A percentile compares a stretch with the other conserved stretches of the same genome.
These are phyloP conservation scores for Globisporangium spiculum DNA, from an alignment of 352 stramenopile species.

Conservation along the genomic window DNA sequence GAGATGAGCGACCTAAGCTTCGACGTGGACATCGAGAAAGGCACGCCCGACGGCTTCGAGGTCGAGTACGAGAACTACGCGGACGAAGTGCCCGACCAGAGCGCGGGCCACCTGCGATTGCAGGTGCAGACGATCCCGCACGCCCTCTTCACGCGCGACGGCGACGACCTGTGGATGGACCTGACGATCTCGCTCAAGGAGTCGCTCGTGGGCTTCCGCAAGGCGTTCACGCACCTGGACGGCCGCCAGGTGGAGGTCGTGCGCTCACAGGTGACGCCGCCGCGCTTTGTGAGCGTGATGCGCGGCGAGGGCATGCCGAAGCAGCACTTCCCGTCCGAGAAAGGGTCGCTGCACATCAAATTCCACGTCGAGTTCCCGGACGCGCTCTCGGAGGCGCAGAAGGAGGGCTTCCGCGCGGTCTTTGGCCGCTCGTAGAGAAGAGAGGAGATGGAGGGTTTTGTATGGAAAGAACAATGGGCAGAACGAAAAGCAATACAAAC, in stretches of 20 bases:
- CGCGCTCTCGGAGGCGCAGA: slow-evolving; percentile 83
- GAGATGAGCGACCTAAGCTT: slow-evolving; percentile 94
- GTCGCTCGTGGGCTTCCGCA: slow-evolving; percentile 92
- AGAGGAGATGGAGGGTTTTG: not conserved
- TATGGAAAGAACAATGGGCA: not conserved
- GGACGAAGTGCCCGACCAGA: slow-evolving; percentile 88
- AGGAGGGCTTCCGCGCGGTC: slow-evolving; percentile 49
- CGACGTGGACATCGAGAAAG: slow-evolving; percentile 94
- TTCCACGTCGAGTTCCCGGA: slow-evolving; percentile 95
- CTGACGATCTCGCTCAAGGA: slow-evolving; percentile 95
- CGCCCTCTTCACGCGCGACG: slow-evolving; percentile 89
- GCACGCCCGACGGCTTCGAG: slow-evolving; percentile 90
- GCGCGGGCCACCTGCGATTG: slow-evolving; percentile 92
- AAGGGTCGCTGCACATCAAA: slow-evolving; percentile 92
- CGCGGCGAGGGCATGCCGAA: slow-evolving; percentile 95
- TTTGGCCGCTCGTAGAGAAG: slow-evolving; percentile 38
- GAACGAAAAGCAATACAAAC: slow-evolving; percentile 1
- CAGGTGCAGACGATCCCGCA: slow-evolving; percentile 86
- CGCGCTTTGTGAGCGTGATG: slow-evolving; percentile 88
- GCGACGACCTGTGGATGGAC: slow-evolving; percentile 95
- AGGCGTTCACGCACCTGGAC: slow-evolving; percentile 92
- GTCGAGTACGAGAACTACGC: slow-evolving; percentile 93
- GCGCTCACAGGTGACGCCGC: slow-evolving; percentile 89
- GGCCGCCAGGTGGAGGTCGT: slow-evolving; percentile 88
- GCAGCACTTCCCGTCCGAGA: slow-evolving; percentile 84